These are phyloP conservation scores for Capsicum pubescens DNA, from an alignment of 257 asterid species.

Conservation along the genomic window DNA sequence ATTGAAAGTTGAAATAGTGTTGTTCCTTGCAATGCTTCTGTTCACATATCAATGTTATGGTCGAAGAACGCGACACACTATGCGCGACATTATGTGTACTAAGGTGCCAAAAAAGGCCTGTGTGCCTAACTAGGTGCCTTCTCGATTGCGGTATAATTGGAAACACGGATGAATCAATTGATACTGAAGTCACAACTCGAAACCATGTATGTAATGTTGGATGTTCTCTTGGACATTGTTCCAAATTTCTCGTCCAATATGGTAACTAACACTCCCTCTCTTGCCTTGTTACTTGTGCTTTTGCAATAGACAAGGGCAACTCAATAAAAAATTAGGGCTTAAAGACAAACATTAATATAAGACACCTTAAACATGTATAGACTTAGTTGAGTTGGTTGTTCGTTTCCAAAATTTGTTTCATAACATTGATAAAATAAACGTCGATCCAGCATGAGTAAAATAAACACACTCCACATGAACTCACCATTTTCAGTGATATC, in stretches of 20 bases:
- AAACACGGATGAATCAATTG: too few relatives aligned
- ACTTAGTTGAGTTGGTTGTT: too few relatives aligned
- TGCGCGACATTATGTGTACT: background rate
- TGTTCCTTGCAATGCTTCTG: constrained; percentile 6
- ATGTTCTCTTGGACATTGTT: background rate
- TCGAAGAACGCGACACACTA: background rate
- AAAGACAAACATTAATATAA: too few relatives aligned
- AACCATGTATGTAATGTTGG: background rate
- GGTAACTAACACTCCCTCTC: background rate
- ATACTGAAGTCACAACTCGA: background rate
- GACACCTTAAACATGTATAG: too few relatives aligned
- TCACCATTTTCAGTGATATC: too few relatives aligned
- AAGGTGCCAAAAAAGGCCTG: background rate
- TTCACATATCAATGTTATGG: background rate
- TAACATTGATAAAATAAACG: too few relatives aligned
- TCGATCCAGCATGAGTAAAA: too few relatives aligned
- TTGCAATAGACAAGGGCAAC: background rate
- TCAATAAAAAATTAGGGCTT: too few relatives aligned
- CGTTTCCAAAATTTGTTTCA: too few relatives aligned
- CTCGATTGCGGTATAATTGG: background rate
- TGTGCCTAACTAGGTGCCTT: background rate
- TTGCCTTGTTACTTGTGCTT: background rate
- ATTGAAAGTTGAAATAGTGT: background rate
- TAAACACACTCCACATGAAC: too few relatives aligned
- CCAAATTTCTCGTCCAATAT: background rate